Evolutionary conservation across 352 stramenopile species (phyloP), one percentile per base, ranked within the genome.

Genomic region (Peronospora farinosa): DNA sequence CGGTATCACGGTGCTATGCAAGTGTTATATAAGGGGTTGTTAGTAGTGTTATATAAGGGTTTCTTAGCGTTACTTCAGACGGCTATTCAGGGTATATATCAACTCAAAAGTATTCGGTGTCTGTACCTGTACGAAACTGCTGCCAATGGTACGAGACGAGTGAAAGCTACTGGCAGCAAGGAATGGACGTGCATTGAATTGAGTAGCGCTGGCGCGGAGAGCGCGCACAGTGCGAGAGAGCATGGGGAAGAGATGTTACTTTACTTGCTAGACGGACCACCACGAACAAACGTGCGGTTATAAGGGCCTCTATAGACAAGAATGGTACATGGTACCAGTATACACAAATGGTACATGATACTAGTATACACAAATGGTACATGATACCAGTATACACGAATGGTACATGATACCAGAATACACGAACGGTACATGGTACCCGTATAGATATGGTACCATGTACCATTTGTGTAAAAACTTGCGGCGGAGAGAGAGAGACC

Each of bases 1-100:
- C 80, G 17, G 91, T 97, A 65, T 98, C 84, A 59, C 96, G 90
- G 78, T 98, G 94, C 94, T 47, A 27, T 8, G 1, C 25, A 5
- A n/a, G 21, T 3, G 12, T 33, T 16, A 30, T 30, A 43, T 27
- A 27, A 7, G 5, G 5, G 23, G 1, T 27, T 27, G 23, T 27
- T 5, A 7, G 0, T 27, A 27, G 23, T 2, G 23, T 27, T 27
- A 27, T 27, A 27, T 27, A 33, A 33, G 28, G 11, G 28, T 33
- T 33, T 13, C 0, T 33, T 13, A 33, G 28, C 28, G 28, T 33
- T 33, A 13, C 7, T 33, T 33, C 11, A 13, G 28, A 13, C 28
- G 23, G 1, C 23, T 27, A 5, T 2, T 33, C n/a, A 33, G 7
- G 11, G 11, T 33, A 1, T 8, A 33, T n/a, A n/a, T n/a, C n/a